Evolutionary conservation across 148 eudicot genomes (phyloP).

Genomic region (Spergularia marina): DNA sequence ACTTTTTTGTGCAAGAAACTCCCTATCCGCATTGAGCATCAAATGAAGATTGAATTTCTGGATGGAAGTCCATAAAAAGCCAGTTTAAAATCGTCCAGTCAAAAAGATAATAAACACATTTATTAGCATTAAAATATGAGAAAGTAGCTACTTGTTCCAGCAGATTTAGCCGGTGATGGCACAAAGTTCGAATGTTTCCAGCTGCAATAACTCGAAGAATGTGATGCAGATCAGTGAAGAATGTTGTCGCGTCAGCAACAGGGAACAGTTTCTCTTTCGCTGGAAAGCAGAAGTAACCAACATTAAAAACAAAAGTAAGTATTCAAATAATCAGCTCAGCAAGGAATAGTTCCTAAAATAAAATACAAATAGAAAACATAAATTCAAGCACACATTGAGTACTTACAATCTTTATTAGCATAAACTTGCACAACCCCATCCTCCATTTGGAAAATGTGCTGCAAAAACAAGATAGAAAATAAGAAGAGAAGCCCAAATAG

Average conservation of each 20-base stretch:
- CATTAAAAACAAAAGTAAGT: slow-evolving; percentile 10
- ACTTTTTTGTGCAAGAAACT: slow-evolving; percentile 97
- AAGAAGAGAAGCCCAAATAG: neutral
- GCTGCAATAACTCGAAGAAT: slow-evolving; percentile 96
- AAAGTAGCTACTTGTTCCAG: slow-evolving; percentile 72
- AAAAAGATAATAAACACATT: neutral
- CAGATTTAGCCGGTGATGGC: slow-evolving; percentile 88
- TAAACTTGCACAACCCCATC: slow-evolving; percentile 98
- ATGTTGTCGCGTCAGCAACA: slow-evolving; percentile 96
- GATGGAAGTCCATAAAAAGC: slow-evolving; percentile 21
- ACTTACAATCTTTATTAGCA: slow-evolving; percentile 78
- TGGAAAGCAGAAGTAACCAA: slow-evolving; percentile 24
- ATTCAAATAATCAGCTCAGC: slow-evolving; percentile 5
- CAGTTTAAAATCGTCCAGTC: slow-evolving; percentile 14
- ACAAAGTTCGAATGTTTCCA: slow-evolving; percentile 90
- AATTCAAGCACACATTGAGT: slow-evolving; percentile 15
- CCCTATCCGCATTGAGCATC: slow-evolving; percentile 99
- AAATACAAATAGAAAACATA: neutral
- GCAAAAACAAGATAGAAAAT: slow-evolving; percentile 25
- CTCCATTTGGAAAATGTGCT: slow-evolving; percentile 97
- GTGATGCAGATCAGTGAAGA: slow-evolving; percentile 97
- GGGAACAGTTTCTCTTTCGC: slow-evolving; percentile 81
- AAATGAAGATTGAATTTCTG: slow-evolving; percentile 99
- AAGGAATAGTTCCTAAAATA: neutral
- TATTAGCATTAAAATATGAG: neutral